These are phyloP conservation scores for Fallopia convolvulus DNA, from an alignment of 148 eudicot species.

Conservation along the genomic window DNA sequence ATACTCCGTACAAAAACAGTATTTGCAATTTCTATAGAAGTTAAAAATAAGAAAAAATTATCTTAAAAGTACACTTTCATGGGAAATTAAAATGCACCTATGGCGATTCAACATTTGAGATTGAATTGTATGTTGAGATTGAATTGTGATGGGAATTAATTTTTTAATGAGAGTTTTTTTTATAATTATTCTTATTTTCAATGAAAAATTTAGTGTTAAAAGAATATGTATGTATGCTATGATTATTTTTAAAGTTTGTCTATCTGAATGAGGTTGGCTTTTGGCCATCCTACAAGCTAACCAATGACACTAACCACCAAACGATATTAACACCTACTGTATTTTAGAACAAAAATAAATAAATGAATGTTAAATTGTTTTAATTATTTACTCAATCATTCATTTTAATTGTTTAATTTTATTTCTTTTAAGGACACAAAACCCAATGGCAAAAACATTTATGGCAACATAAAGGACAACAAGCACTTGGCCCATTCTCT, in stretches of 20 bases:
- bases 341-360: neutral
- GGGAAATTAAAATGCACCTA: neutral
- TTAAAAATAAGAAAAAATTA: too few species aligned
- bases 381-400: neutral
- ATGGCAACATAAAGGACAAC: constrained; percentile 35
- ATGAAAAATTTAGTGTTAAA: too few species aligned
- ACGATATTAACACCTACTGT: neutral
- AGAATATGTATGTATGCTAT: too few species aligned
- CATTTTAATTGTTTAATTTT: neutral
- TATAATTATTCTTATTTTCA: too few species aligned
- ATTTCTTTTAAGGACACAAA: constrained; percentile 24
- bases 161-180: too few species aligned
- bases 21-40: too few species aligned
- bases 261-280: constrained; percentile 14
- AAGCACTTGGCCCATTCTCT: constrained; percentile 18
- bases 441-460: constrained; percentile 28
- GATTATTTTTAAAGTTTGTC: constrained; percentile 15
- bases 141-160: too few species aligned
- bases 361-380: neutral
- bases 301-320: neutral
- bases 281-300: constrained; percentile 12
- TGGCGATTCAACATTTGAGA: too few species aligned
- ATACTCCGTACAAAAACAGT: too few species aligned
- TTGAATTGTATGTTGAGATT: too few species aligned
- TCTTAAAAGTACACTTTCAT: too few species aligned